These are phyloP conservation scores for Volutella citrinella DNA, from an alignment of 2,329 filamentous ascomycete species.

Conservation along the genomic window DNA sequence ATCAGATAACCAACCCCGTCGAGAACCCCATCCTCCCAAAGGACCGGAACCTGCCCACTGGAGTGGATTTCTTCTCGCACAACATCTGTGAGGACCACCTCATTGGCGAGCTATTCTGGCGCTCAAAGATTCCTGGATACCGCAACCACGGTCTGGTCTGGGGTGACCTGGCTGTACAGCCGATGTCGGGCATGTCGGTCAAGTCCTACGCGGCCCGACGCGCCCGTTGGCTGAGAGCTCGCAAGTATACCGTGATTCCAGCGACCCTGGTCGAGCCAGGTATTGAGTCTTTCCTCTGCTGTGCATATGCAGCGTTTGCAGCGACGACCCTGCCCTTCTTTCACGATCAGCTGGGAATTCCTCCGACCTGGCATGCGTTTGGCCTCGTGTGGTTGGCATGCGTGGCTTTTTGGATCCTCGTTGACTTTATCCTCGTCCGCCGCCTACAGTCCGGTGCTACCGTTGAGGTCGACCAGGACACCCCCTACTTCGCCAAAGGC, in stretches of 20 bases:
- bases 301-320: constrained; percentile 74
- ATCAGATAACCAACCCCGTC: constrained; percentile 61
- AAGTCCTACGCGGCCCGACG: constrained; percentile 74
- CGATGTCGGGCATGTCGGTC: constrained; percentile 78
- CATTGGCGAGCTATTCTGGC: constrained; percentile 90
- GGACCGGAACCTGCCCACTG: constrained; percentile 48
- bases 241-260: constrained; percentile 88
- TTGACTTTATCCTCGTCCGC: constrained; percentile 72
- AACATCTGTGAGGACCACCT: constrained; percentile 98
- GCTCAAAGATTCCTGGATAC: constrained; percentile 59
- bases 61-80: constrained; percentile 89
- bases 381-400: constrained; percentile 62
- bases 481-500: constrained; percentile 68
- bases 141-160: constrained; percentile 80
- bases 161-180: constrained; percentile 86
- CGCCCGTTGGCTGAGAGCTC: constrained; percentile 84
- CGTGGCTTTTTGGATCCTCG: constrained; percentile 66
- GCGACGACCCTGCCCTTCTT: constrained; percentile 71
- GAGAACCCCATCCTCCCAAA: constrained; percentile 42
- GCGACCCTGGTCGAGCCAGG: constrained; percentile 92
- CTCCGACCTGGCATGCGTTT: constrained; percentile 68
- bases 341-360: constrained; percentile 46
- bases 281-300: constrained; percentile 84
- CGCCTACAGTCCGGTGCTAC: constrained; percentile 71
- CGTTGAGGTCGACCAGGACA: constrained; percentile 67